phyloP scores from a whole-genome alignment of 1,139 yeast species.

The Meyerozyma elateridarum region DNA sequence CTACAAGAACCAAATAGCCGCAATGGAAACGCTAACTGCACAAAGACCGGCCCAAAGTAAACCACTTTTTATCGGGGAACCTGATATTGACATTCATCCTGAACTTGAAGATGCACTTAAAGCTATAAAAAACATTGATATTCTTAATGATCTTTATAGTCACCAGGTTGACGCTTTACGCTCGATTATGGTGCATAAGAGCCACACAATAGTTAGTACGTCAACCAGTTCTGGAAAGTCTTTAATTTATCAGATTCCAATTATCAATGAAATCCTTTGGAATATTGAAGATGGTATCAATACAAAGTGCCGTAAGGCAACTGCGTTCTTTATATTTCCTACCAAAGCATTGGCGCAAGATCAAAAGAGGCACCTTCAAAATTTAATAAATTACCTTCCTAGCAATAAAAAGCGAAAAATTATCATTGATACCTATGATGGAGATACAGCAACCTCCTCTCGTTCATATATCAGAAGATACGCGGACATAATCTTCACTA shows the following conservation, averaged over 20 bases:
- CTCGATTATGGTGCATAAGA: constrained; percentile 41
- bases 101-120: constrained; percentile 41
- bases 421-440: constrained; percentile 80
- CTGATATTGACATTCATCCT: constrained; percentile 42
- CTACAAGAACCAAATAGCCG: constrained; percentile 60
- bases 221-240: constrained; percentile 97
- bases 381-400: constrained; percentile 47
- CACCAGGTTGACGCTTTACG: constrained; percentile 82
- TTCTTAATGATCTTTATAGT: constrained; percentile 52
- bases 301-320: constrained; percentile 24
- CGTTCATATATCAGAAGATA: constrained; percentile 51
- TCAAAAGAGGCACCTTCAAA: constrained; percentile 73
- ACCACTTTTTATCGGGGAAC: constrained; percentile 27
- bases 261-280: constrained; percentile 54
- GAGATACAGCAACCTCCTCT: constrained; percentile 68
- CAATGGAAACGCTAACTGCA: constrained; percentile 24
- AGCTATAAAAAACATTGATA: constrained; percentile 43
- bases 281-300: constrained; percentile 21
- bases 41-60: constrained; percentile 16
- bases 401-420: constrained; percentile 27
- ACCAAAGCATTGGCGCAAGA: constrained; percentile 97
- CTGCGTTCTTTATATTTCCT: constrained; percentile 88
- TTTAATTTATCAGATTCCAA: constrained; percentile 83
- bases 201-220: constrained; percentile 79
- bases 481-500: constrained; percentile 82